Base-by-base conservation (phyloP, 768 basidiomycete genomes). In the Lentinula raphanica region DNA sequence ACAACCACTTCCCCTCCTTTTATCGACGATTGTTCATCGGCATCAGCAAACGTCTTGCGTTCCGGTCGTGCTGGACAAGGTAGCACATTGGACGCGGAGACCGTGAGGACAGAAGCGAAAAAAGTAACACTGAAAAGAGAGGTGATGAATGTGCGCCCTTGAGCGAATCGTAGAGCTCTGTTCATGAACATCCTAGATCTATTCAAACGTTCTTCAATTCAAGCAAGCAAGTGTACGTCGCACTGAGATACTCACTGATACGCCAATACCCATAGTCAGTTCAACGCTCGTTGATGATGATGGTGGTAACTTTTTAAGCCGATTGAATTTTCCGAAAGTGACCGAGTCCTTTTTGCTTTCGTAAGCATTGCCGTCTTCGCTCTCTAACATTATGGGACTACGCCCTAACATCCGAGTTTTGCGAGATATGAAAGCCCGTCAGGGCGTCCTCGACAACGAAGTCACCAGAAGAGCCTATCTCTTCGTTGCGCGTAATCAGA, bases 401-500 rank as follows among this genome's bases (percentile, higher is more conserved):
- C 51, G 51, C 9, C 71, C 75, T 56, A 77, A 74, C 60, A 72
- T 74, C 54, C 69, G 81, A 58, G 79, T 92, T 54, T 70, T 91
- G 49, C 84, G 90, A 68, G 91, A 93, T 70, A 82, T 91, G 56
- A 89, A 89, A 65, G 88, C 87, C 23, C 87, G 90, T 51, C 68
- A 80, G 19, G 84, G 85, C 59, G 88, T 92, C 59, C 74, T 76
- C 59, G 81, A 81, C 45, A 86, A 87, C 68, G 96, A 98, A 70
- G 78, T 96, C 48, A 77, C 86, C 28, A 86, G 95, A 19, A 80
- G 92, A 45, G 95, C 96, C 0, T 95, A 96, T 71, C 85, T 98
- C 50, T 94, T 86, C 72, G 90, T 98, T 63, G 94, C 95, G 23
- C 84, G 96, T 59, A 98, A 98, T 74, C 86, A 91, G 68, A 83